These are phyloP conservation scores for Brassica cretica DNA, from an alignment of 345 rosid species.

Conservation along the genomic window DNA sequence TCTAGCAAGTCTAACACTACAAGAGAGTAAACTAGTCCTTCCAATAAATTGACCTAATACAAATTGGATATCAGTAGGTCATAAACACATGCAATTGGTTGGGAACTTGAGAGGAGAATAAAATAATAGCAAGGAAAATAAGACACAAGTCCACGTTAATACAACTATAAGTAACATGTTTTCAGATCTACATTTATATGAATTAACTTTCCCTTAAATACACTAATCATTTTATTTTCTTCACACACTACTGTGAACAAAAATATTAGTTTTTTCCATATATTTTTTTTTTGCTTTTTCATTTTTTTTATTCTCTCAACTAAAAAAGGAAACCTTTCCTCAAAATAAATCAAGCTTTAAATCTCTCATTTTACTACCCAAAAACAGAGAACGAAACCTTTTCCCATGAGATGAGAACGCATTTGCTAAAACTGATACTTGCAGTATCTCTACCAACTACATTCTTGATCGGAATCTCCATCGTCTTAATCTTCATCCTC, in stretches of 20 bases:
- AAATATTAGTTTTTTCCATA: background rate
- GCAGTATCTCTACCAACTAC: slow-evolving; percentile 43
- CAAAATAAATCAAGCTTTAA: background rate
- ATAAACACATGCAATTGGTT: slow-evolving; percentile 30
- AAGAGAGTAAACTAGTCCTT: slow-evolving; percentile 15
- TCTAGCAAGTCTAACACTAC: background rate
- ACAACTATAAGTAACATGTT: slow-evolving; percentile 23
- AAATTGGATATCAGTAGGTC: slow-evolving; percentile 24
- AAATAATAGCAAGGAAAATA: slow-evolving; percentile 19
- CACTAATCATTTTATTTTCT: background rate
- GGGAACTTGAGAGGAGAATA: slow-evolving; percentile 31
- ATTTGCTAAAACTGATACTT: slow-evolving; percentile 56
- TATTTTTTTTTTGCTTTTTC: background rate
- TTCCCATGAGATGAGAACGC: slow-evolving; percentile 55
- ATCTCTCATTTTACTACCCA: slow-evolving; percentile 10
- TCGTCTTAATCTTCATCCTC: slow-evolving; percentile 36
- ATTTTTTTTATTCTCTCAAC: background rate
- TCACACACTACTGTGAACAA: slow-evolving; percentile 24
- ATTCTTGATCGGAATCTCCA: slow-evolving; percentile 43
- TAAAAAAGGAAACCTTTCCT: slow-evolving; percentile 6
- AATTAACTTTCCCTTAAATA: background rate
- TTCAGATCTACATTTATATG: slow-evolving; percentile 17
- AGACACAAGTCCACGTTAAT: slow-evolving; percentile 29
- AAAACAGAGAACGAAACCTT: background rate
- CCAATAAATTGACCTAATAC: slow-evolving; percentile 28